phyloP scores from a whole-genome alignment of 2,329 filamentous ascomycete genomes.

The Thermochaetoides dissita region DNA sequence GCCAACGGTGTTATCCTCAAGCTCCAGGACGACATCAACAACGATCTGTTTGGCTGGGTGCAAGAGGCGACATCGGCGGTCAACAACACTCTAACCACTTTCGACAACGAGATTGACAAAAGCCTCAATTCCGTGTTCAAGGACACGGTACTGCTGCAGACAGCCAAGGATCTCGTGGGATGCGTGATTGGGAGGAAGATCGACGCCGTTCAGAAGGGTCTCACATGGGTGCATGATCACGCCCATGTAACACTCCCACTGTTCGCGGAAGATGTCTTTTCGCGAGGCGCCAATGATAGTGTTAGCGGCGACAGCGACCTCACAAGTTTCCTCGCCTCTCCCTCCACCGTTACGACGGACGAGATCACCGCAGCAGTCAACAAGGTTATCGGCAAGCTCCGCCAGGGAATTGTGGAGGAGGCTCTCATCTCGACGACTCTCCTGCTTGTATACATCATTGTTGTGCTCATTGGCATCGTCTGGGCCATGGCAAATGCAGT shows the following conservation, averaged over 20 bases:
- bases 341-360: constrained; percentile 59
- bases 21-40: constrained; percentile 54
- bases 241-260: constrained; percentile 70
- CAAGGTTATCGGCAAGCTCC: constrained; percentile 53
- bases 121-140: constrained; percentile 68
- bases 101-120: constrained; percentile 62
- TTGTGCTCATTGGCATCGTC: constrained; percentile 60
- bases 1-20: constrained; percentile 55
- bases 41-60: constrained; percentile 76
- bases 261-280: constrained; percentile 71
- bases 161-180: constrained; percentile 65
- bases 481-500: constrained; percentile 51
- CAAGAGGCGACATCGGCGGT: constrained; percentile 68
- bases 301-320: constrained; percentile 44
- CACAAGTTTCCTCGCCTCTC: constrained; percentile 62
- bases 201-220: constrained; percentile 65
- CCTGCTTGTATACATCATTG: constrained; percentile 61
- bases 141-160: constrained; percentile 63
- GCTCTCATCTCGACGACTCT: constrained; percentile 65
- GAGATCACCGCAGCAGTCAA: constrained; percentile 66
- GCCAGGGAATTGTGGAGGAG: constrained; percentile 57
- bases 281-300: constrained; percentile 54
- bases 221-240: constrained; percentile 88
- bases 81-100: constrained; percentile 72
- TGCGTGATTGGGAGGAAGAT: constrained; percentile 86